Evolutionary conservation across 1,139 yeast genomes (phyloP).

Genomic region (Lodderomyces jiufengensis): DNA sequence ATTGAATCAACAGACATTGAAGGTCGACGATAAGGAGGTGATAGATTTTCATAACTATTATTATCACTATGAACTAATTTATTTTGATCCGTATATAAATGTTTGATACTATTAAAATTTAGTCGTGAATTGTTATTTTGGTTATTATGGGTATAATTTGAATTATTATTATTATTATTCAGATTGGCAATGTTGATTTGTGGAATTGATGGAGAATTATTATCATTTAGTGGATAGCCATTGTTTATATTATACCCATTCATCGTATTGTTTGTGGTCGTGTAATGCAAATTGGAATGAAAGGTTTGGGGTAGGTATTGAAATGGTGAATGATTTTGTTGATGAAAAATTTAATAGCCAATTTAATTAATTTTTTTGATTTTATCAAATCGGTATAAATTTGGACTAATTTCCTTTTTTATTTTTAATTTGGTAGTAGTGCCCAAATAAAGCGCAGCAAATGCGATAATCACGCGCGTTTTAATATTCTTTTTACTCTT

Average conservation of each 20-base stretch:
- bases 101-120: constrained; percentile 9
- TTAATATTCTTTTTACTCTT: too few relatives aligned
- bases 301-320: too few relatives aligned
- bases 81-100: constrained; percentile 12
- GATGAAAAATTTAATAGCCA: too few relatives aligned
- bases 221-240: constrained; percentile 1
- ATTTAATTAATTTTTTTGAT: too few relatives aligned
- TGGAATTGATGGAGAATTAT: constrained; percentile 1
- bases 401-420: too few relatives aligned
- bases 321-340: too few relatives aligned
- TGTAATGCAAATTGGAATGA: too few relatives aligned
- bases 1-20: constrained; percentile 4
- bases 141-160: not conserved
- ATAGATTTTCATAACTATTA: constrained; percentile 10
- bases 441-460: too few relatives aligned
- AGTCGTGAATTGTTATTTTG: constrained; percentile 5
- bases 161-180: constrained; percentile 5
- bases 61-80: constrained; percentile 9
- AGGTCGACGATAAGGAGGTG: constrained; percentile 2
- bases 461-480: too few relatives aligned
- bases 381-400: too few relatives aligned
- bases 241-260: constrained; percentile 6
- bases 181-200: not conserved
- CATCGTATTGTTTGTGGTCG: constrained; percentile 1
- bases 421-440: too few relatives aligned